Evolutionary conservation across 2,329 filamentous ascomycete genomes (phyloP), one percentile per base, ranked within the genome.

Genomic region (Ceratocystis albifundus): DNA sequence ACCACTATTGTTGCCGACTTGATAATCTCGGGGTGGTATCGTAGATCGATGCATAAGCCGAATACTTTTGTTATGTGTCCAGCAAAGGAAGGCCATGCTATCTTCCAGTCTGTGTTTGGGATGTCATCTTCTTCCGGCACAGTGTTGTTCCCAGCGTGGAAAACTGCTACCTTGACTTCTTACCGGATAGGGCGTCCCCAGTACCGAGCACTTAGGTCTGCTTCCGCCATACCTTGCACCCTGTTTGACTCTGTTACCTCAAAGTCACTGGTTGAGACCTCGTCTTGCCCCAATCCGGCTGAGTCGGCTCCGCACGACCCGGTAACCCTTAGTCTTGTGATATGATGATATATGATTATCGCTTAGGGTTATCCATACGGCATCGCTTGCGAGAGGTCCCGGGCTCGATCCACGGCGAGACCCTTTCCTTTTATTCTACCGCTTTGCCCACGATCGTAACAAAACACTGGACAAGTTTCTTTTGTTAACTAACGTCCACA

Each of bases 261-360:
- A 66, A 66, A 59, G 57, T 53, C 57, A 66, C 44, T 12, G 57
- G 57, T 66, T 66, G 57, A 62, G n/a, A 66, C 55, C 65, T 57
- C 57, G 65, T 25, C 62, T 62, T 66, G 57, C 65, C 44, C 57
- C 65, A 62, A 20, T 48, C 45, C 45, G 6, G 17, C 45, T 20
- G 45, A 48, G 45, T n/a, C 45, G 8, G 45, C 20, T 1, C 2
- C 15, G 2, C 45, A 7, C 50, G 77, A 76, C n/a, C 57, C 64
- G n/a, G 22, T 59, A 64, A 44, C 50, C 61, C 36, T 62, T 64
- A 77, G 76, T 77, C 76, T 77, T 77, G 75, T 84, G 80, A 81
- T 83, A 82, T 84, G 84, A 82, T 81, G 83, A 82, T 85, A 82
- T 85, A 85, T 85, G 82, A 84, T 85, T 84, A 82, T 84, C 82